phyloP scores from a whole-genome alignment of 805 yeast genomes.

The Nakazawaea ernobii region DNA sequence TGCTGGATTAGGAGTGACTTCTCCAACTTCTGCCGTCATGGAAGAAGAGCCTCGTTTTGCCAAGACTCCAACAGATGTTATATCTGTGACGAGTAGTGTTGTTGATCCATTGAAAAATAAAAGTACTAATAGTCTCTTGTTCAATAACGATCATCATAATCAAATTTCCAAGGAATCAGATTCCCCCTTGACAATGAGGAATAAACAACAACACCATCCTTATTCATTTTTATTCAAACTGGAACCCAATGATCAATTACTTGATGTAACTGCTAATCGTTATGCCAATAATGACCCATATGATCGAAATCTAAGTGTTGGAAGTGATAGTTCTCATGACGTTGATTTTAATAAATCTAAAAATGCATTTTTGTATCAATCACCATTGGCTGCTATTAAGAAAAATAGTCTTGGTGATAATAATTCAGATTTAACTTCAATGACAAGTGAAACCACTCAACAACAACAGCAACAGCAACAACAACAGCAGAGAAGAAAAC shows the following conservation, averaged over 20 bases:
- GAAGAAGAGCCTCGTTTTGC: neutral
- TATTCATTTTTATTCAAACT: too few relatives aligned
- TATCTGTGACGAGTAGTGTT: neutral
- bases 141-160: neutral
- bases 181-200: neutral
- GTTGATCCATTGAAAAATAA: neutral
- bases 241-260: too few relatives aligned
- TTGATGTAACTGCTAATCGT: too few relatives aligned
- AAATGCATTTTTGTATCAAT: constrained; percentile 2
- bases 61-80: too few relatives aligned
- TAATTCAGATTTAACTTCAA: neutral
- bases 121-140: neutral
- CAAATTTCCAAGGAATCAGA: neutral
- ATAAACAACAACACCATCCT: too few relatives aligned
- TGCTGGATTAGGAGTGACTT: neutral
- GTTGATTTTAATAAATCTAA: too few relatives aligned
- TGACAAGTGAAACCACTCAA: neutral
- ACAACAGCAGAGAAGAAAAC: constrained; percentile 5
- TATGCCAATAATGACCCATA: neutral
- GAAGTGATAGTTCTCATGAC: too few relatives aligned
- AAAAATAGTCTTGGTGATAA: neutral
- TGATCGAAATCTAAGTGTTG: too few relatives aligned
- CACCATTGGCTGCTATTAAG: constrained; percentile 1
- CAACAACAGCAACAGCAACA: neutral
- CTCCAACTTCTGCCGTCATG: neutral